phyloP scores from a whole-genome alignment of 352 stramenopile genomes.

The Globisporangium emineosum region DNA sequence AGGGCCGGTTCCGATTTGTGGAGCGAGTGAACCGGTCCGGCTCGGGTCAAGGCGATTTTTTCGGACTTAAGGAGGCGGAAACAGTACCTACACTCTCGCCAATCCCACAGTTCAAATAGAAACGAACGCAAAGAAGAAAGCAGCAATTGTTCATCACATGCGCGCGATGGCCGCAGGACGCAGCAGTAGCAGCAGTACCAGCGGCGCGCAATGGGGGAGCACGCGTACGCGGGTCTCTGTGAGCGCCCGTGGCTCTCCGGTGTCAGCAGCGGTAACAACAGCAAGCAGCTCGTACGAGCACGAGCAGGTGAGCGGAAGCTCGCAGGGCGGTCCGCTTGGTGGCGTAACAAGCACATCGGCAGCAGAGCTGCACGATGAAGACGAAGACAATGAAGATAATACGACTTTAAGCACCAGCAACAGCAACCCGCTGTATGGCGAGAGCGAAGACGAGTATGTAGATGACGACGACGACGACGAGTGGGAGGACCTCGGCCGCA shows the following conservation, averaged over 20 bases:
- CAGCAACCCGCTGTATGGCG: not conserved
- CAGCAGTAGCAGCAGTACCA: not conserved
- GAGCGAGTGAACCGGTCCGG: too few species aligned
- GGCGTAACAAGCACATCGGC: slow-evolving; percentile 2
- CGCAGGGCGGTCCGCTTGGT: not conserved
- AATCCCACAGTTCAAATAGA: slow-evolving; percentile 4
- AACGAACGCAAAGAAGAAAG: slow-evolving; percentile 1
- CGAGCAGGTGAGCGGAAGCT: not conserved
- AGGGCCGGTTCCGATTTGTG: too few species aligned
- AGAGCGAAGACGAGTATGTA: slow-evolving; percentile 4
- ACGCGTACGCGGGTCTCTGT: slow-evolving; percentile 3
- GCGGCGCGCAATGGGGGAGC: not conserved
- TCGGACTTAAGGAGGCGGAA: not conserved
- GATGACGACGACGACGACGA: slow-evolving; percentile 9
- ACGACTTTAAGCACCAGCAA: not conserved
- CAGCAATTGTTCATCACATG: slow-evolving; percentile 1
- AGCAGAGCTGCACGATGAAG: not conserved
- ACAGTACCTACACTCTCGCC: too few species aligned
- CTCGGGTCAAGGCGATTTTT: too few species aligned
- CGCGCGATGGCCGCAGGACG: slow-evolving; percentile 9
- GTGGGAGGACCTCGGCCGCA: slow-evolving; percentile 13
- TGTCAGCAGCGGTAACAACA: not conserved
- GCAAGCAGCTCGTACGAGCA: not conserved
- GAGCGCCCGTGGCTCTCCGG: not conserved
- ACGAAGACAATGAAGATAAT: not conserved